Evolutionary conservation across 2,329 filamentous ascomycete species (phyloP).

Genomic region (Aspergillaceae sp.): DNA sequence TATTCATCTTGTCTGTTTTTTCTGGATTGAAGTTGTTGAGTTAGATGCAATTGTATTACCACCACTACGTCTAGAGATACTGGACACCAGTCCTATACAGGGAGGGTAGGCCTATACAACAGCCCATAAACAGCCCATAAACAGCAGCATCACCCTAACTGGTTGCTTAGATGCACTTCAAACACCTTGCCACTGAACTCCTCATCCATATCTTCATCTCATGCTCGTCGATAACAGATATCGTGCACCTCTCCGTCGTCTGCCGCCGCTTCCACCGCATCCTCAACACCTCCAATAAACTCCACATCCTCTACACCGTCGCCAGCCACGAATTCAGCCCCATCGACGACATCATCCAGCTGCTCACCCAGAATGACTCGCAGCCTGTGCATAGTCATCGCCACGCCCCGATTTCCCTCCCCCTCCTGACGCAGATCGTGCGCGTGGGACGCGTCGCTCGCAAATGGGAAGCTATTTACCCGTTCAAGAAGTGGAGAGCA

Average conservation of each 20-base stretch:
- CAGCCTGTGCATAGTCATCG: conserved; percentile 50
- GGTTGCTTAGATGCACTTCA: conserved; percentile 41
- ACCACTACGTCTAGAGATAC: too few species aligned
- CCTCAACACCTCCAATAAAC: conserved; percentile 45
- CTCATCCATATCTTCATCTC: conserved; percentile 49
- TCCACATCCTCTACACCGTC: conserved; percentile 46
- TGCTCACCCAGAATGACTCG: conserved; percentile 52
- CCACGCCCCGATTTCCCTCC: conserved; percentile 44
- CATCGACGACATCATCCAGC: conserved; percentile 49
- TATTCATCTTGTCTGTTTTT: conserved; percentile 3
- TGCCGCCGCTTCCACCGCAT: conserved; percentile 48
- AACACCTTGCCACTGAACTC: conserved; percentile 50
- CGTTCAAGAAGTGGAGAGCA: conserved; percentile 54
- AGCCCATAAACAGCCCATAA: too few species aligned
- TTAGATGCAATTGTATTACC: too few species aligned
- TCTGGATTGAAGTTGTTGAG: too few species aligned
- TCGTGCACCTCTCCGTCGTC: conserved; percentile 46
- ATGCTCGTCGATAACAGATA: conserved; percentile 44
- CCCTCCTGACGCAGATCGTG: conserved; percentile 49
- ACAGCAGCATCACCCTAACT: too few species aligned
- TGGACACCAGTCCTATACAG: too few species aligned
- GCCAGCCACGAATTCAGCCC: conserved; percentile 52
- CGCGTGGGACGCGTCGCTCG: conserved; percentile 47
- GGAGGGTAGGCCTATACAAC: too few species aligned
- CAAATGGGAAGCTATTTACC: conserved; percentile 54